Conservation (phyloP, 2,329 filamentous ascomycete species). For the Fusarium sp. region DNA sequence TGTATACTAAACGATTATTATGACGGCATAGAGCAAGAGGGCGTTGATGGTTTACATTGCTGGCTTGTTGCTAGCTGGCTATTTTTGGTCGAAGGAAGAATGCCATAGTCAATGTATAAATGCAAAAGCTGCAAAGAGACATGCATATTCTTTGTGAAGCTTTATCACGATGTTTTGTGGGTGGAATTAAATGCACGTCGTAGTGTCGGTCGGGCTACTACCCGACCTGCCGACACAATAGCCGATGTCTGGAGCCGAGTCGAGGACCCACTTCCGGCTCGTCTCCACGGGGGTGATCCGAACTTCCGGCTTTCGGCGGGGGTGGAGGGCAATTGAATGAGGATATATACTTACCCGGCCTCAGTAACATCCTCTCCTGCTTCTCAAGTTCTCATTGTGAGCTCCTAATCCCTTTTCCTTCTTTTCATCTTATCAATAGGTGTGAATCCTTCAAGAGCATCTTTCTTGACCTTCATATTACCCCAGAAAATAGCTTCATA, state of each 20-base stretch:
- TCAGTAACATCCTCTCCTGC: conserved; percentile 7
- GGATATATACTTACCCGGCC: conserved; percentile 47
- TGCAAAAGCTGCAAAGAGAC: conserved; percentile 1
- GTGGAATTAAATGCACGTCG: background rate
- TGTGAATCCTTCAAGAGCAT: background rate
- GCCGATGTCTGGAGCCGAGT: conserved; percentile 46
- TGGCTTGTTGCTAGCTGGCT: background rate
- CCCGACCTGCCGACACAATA: conserved; percentile 34
- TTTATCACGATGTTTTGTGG: background rate
- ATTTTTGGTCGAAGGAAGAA: background rate
- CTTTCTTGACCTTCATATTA: background rate
- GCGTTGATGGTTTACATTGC: conserved; percentile 19
- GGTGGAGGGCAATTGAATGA: conserved; percentile 20
- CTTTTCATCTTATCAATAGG: conserved; percentile 14
- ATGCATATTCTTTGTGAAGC: background rate
- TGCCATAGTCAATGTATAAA: conserved; percentile 9
- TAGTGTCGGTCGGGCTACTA: conserved; percentile 23
- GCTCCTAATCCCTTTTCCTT: conserved; percentile 3
- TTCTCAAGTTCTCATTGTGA: conserved; percentile 22
- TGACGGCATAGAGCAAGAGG: conserved; percentile 30
- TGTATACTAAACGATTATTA: conserved; percentile 23
- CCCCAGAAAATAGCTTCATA: background rate
- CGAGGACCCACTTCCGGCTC: conserved; percentile 37
- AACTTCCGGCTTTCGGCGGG: conserved; percentile 35
- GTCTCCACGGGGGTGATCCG: conserved; percentile 25